These are phyloP conservation scores for Curvularia hawaiiensis DNA, from an alignment of 2,329 filamentous ascomycete genomes.

Conservation along the genomic window DNA sequence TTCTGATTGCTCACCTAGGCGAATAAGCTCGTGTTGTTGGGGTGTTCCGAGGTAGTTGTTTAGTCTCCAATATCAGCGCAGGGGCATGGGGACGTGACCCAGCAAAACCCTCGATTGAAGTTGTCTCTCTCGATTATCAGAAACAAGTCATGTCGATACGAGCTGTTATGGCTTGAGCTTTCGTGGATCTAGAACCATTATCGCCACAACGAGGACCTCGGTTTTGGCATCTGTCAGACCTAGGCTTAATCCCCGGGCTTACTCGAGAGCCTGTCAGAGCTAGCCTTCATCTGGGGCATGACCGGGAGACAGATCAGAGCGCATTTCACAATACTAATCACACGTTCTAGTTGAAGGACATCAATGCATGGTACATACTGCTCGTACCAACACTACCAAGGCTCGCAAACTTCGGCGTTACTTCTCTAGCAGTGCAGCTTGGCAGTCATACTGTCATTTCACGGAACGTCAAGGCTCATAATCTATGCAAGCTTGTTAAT, in stretches of 20 bases:
- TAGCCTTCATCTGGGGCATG: background rate
- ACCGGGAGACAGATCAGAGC: background rate
- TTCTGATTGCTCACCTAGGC: too few relatives aligned
- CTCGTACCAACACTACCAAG: background rate
- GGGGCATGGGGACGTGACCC: background rate
- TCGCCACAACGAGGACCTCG: too few relatives aligned
- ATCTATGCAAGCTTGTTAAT: background rate
- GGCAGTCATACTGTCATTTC: background rate
- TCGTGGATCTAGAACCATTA: too few relatives aligned
- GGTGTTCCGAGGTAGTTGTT: background rate
- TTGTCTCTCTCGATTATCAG: background rate
- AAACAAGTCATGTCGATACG: background rate
- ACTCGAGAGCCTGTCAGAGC: background rate
- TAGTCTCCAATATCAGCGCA: background rate
- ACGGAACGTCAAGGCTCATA: background rate
- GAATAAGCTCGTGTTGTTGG: too few relatives aligned
- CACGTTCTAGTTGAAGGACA: background rate
- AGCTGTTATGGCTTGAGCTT: too few relatives aligned
- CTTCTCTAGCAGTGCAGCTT: background rate
- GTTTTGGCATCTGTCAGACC: background rate
- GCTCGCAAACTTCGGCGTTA: background rate
- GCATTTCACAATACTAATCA: background rate
- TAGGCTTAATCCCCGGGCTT: background rate
- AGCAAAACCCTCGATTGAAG: background rate
- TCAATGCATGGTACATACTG: background rate